These are phyloP conservation scores for Corchorus olitorius DNA, from an alignment of 345 rosid genomes.

Conservation along the genomic window DNA sequence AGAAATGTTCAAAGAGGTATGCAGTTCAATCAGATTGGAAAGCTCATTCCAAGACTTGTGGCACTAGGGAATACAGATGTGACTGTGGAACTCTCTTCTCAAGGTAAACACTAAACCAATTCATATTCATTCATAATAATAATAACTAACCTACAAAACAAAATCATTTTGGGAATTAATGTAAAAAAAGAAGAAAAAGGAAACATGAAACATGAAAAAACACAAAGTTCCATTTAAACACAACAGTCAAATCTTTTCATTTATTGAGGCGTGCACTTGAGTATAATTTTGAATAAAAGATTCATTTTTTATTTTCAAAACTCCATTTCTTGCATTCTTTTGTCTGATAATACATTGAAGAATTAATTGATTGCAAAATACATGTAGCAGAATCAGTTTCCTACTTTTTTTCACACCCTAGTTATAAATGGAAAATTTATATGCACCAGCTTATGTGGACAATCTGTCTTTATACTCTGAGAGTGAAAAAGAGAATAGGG, in stretches of 20 bases:
- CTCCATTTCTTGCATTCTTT: conserved; percentile 11
- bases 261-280: neutral
- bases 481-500: conserved; percentile 24
- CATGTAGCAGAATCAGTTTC: conserved; percentile 17
- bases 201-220: too few species aligned
- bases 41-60: conserved; percentile 89
- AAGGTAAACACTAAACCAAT: conserved; percentile 41
- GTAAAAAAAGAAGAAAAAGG: neutral
- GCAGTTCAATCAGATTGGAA: conserved; percentile 97
- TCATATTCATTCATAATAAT: neutral
- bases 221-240: conserved; percentile 5
- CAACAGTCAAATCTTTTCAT: conserved; percentile 6
- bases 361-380: conserved; percentile 12
- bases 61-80: conserved; percentile 82
- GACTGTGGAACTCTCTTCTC: conserved; percentile 94
- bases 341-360: conserved; percentile 10
- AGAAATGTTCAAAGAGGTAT: conserved; percentile 76
- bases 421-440: conserved; percentile 10
- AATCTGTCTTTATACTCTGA: conserved; percentile 31
- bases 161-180: conserved; percentile 4
- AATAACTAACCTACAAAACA: neutral
- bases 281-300: conserved; percentile 27
- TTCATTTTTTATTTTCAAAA: conserved; percentile 35
- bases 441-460: conserved; percentile 37
- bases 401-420: conserved; percentile 12